Conservation (phyloP, 805 yeast species). For the Kodamaea neixiangensis region DNA sequence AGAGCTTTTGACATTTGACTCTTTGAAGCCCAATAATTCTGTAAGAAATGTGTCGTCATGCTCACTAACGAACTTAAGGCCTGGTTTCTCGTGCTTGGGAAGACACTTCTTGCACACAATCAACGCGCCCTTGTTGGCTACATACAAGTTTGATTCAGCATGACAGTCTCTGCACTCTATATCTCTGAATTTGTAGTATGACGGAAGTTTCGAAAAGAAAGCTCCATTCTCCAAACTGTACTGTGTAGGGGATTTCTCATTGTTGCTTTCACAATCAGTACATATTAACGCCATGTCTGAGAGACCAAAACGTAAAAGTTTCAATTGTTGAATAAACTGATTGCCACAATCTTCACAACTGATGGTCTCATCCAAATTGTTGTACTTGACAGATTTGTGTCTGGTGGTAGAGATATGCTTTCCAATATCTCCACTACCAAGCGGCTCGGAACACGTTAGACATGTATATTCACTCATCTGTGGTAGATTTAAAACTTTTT, state of each 20-base stretch:
- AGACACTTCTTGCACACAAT: slow-evolving; percentile 50
- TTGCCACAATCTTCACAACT: slow-evolving; percentile 60
- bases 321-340: slow-evolving; percentile 53
- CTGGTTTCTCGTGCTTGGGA: slow-evolving; percentile 11
- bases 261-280: slow-evolving; percentile 37
- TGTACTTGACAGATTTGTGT: slow-evolving; percentile 48
- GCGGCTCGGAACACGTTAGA: slow-evolving; percentile 43
- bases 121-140: slow-evolving; percentile 22
- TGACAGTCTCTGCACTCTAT: slow-evolving; percentile 50
- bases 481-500: background rate
- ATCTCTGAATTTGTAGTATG: slow-evolving; percentile 52
- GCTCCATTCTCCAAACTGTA: slow-evolving; percentile 58
- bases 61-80: slow-evolving; percentile 42
- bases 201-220: slow-evolving; percentile 48
- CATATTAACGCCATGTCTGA: slow-evolving; percentile 56
- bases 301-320: slow-evolving; percentile 54
- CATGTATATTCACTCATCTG: slow-evolving; percentile 36
- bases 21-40: slow-evolving; percentile 51
- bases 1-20: slow-evolving; percentile 22
- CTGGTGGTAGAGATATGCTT: slow-evolving; percentile 56
- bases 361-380: slow-evolving; percentile 39
- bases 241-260: slow-evolving; percentile 49
- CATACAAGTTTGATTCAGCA: slow-evolving; percentile 41
- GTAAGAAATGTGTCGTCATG: slow-evolving; percentile 48
- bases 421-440: slow-evolving; percentile 42